These are phyloP conservation scores for Corrigiola litoralis DNA, from an alignment of 179 eudicot genomes.

Conservation along the genomic window DNA sequence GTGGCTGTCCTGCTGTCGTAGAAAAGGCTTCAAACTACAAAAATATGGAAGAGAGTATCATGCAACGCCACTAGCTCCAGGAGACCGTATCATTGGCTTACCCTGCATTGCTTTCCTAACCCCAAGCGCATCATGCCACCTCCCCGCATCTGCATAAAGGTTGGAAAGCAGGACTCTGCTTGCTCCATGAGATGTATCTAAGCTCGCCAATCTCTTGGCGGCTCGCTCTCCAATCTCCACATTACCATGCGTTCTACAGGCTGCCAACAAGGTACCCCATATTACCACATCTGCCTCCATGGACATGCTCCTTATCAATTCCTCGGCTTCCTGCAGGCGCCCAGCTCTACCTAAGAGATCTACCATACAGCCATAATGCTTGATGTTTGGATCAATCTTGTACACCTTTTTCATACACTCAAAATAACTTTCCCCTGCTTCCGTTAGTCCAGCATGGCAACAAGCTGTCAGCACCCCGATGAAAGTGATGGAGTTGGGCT, in stretches of 20 bases:
- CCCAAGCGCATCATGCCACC: constrained; percentile 53
- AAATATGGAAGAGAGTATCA: constrained; percentile 9
- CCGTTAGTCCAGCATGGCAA: constrained; percentile 83
- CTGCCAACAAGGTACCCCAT: constrained; percentile 90
- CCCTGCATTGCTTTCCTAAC: constrained; percentile 42
- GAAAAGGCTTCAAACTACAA: no score
- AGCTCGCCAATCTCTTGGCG: constrained; percentile 54
- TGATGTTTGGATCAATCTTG: constrained; percentile 58
- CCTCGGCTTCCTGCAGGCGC: constrained; percentile 67
- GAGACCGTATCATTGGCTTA: constrained; percentile 40
- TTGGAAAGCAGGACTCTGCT: constrained; percentile 70
- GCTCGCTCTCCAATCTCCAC: constrained; percentile 76
- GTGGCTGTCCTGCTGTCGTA: no score
- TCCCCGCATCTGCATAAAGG: constrained; percentile 64
- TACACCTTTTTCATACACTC: constrained; percentile 51
- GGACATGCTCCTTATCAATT: constrained; percentile 68
- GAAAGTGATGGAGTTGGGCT: constrained; percentile 71
- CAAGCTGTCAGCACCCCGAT: constrained; percentile 86
- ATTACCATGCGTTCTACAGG: constrained; percentile 64
- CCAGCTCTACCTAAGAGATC: constrained; percentile 89
- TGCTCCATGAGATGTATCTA: constrained; percentile 73
- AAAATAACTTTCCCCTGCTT: constrained; percentile 59
- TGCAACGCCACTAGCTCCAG: constrained; percentile 58
- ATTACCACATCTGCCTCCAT: constrained; percentile 85
- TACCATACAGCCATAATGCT: constrained; percentile 92